Base-by-base conservation (phyloP, 1,284 basidiomycete genomes). In the Psilocybe mexicana region DNA sequence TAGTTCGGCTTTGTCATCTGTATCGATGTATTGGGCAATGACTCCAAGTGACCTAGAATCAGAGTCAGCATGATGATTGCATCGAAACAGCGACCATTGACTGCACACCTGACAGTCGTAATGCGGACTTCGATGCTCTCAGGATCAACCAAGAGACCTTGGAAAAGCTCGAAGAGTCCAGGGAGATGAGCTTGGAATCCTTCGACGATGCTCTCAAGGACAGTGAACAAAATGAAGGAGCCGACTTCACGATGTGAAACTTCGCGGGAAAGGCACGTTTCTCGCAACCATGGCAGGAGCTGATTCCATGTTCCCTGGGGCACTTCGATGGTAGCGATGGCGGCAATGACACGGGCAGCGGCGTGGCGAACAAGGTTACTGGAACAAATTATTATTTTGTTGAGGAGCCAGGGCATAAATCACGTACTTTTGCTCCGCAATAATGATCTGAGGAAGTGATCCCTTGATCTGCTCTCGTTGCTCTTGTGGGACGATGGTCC, bases 181-280 rank as follows among this genome's bases (percentile, higher is more conserved):
- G 84, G 82, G 14, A 94, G 80, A 67, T 94, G 87, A 63, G 86
- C 79, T 70, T 91, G 87, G 75, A 96, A 92, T 4, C 87, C 88
- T 67, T 96, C 94, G 62, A 94, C 89, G 66, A 98, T 89, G 61
- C 87, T 93, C 74, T 99, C 97, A 61, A 98, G 84, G 28, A 98
- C 87, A 38, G 93, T 92, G 76, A 85, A 97, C 46, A 99, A 85
- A 64, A 98, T 94, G 74, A 89, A 98, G 62, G 93, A 83, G 59
- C 93, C 93, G 58, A 94, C 87, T 83, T 98, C 94, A 57, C 96
- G 92, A 67, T 97, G 93, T 0, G 84, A 74, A 33, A 86, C 85
- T 54, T 84, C 77, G 2, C 82, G 65, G 7, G 94, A 92, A 50
- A 82, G 81, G 58, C 92, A 90, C 14, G 93, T 89, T 64, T 88